These are phyloP conservation scores for Mycena metata DNA, from an alignment of 768 basidiomycete genomes.

Conservation along the genomic window DNA sequence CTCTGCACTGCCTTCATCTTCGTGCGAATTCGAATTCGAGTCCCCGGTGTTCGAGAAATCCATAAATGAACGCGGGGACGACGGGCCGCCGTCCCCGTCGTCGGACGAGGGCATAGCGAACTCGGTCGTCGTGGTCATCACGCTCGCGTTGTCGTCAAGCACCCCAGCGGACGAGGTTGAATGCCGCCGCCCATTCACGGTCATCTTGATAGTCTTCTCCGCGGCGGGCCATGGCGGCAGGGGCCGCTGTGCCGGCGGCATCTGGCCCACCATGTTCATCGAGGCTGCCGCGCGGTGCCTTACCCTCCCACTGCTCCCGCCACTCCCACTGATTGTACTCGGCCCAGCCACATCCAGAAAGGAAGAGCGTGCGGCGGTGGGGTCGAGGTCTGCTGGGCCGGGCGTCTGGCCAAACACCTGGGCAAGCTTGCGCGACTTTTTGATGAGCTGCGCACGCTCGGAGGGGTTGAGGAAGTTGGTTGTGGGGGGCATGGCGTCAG, in stretches of 20 bases:
- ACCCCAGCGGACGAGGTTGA: slow-evolving; percentile 49
- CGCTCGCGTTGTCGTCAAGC: slow-evolving; percentile 17
- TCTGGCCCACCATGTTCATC: slow-evolving; percentile 43
- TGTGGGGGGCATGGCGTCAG: slow-evolving; percentile 65
- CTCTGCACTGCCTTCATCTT: slow-evolving; percentile 6
- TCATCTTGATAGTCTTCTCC: slow-evolving; percentile 44
- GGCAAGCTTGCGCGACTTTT: slow-evolving; percentile 83
- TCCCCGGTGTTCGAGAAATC: slow-evolving; percentile 45
- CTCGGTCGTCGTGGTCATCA: slow-evolving; percentile 44
- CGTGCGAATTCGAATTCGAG: not conserved
- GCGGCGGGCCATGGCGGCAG: slow-evolving; percentile 50
- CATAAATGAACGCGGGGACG: slow-evolving; percentile 63
- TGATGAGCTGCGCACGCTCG: slow-evolving; percentile 79
- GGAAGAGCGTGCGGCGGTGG: slow-evolving; percentile 28
- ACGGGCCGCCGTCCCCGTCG: slow-evolving; percentile 23
- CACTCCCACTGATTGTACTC: not conserved
- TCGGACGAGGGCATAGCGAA: not conserved
- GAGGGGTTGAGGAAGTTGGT: slow-evolving; percentile 74
- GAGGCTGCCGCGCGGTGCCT: slow-evolving; percentile 47
- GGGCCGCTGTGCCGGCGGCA: slow-evolving; percentile 32
- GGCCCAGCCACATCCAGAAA: slow-evolving; percentile 38
- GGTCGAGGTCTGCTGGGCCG: slow-evolving; percentile 56
- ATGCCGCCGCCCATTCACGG: slow-evolving; percentile 52
- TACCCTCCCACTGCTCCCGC: not conserved
- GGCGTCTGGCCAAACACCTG: slow-evolving; percentile 84